These are phyloP conservation scores for Durotheca rogersii DNA, from an alignment of 495 filamentous ascomycete genomes.

Conservation along the genomic window DNA sequence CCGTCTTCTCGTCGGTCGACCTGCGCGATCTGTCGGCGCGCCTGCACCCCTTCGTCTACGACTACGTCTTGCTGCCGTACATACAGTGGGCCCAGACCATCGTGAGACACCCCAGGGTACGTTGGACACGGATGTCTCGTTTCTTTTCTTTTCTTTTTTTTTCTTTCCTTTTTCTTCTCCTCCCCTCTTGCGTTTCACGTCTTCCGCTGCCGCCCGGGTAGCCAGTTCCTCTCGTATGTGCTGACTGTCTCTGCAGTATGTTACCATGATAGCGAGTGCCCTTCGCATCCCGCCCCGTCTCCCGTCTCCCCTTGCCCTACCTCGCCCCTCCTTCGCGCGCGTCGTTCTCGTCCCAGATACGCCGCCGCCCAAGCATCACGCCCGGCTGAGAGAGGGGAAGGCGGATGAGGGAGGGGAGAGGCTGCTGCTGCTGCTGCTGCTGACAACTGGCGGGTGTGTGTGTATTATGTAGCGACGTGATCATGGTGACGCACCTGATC, in stretches of 20 bases:
- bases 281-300: neutral
- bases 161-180: neutral
- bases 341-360: no score
- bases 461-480: constrained; percentile 68
- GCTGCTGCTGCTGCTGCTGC: no score
- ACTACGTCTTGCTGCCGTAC: constrained; percentile 58
- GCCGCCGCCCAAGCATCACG: no score
- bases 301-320: neutral
- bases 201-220: no score
- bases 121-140: constrained; percentile 4
- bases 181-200: neutral
- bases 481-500: constrained; percentile 75
- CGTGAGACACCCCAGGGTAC: constrained; percentile 50
- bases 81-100: constrained; percentile 52
- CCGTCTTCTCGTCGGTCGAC: constrained; percentile 44
- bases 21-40: constrained; percentile 31
- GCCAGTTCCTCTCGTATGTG: neutral
- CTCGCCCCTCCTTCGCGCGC: neutral
- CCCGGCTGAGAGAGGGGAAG: no score
- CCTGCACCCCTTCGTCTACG: constrained; percentile 39
- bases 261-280: no score
- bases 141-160: no score
- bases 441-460: no score
- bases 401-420: no score
- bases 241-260: constrained; percentile 20